A percentile compares a stretch with the other conserved stretches of the same genome.
Conservation (phyloP, 2,329 filamentous ascomycete genomes). For the Atkinsonella hypoxylon region DNA sequence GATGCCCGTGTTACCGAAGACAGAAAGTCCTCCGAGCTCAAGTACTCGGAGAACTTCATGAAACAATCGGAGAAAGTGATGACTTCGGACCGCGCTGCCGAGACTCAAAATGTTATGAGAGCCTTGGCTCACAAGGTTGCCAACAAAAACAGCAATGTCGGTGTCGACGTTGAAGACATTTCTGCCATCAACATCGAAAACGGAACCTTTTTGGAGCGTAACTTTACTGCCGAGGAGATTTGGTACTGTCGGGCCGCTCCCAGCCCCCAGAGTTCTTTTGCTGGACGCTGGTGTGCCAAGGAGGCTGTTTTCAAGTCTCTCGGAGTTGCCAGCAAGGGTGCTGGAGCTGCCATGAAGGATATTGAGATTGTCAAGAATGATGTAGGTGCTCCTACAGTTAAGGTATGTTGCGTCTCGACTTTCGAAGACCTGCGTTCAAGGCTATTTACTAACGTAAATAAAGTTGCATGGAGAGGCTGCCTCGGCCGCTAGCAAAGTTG, state of each 20-base stretch:
- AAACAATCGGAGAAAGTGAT: conserved; percentile 48
- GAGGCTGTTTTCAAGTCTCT: conserved; percentile 98
- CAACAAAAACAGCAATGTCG: conserved; percentile 59
- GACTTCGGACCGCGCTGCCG: conserved; percentile 38
- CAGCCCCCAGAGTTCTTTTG: conserved; percentile 79
- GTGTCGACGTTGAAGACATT: conserved; percentile 88
- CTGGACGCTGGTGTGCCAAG: conserved; percentile 93
- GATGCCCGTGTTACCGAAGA: conserved; percentile 74
- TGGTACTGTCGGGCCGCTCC: conserved; percentile 74
- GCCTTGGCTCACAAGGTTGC: conserved; percentile 54
- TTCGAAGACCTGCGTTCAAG: not conserved
- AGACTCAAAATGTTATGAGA: conserved; percentile 66
- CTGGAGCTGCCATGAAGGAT: conserved; percentile 79
- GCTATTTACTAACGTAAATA: conserved; percentile 23
- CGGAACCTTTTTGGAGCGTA: conserved; percentile 85
- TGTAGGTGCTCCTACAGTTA: conserved; percentile 71
- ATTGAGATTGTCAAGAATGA: conserved; percentile 84
- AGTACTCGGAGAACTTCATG: conserved; percentile 58
- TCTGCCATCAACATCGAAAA: conserved; percentile 83
- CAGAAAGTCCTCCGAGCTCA: conserved; percentile 74
- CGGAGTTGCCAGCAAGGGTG: conserved; percentile 75
- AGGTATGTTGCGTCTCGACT: conserved; percentile 45
- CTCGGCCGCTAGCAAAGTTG: conserved; percentile 69
- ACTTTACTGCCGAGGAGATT: conserved; percentile 80
- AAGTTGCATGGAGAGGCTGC: conserved; percentile 82